These are phyloP conservation scores for Musa troglodytarum DNA, from an alignment of 176 grass and related monocot species.

Conservation along the genomic window DNA sequence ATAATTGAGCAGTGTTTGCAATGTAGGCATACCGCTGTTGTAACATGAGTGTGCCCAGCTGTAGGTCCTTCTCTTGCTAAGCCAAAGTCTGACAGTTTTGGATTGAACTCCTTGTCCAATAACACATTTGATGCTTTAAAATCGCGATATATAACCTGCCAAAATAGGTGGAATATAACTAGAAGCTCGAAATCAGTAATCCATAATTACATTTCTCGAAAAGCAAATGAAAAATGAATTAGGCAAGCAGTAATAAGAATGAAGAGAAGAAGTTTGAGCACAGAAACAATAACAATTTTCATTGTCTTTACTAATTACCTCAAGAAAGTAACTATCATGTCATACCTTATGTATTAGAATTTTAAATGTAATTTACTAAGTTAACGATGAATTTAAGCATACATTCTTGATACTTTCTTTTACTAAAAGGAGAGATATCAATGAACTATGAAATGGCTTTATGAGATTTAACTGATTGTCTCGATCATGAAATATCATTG, in stretches of 20 bases:
- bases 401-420: too few species aligned
- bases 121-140: slow-evolving; percentile 89
- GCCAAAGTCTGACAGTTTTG: slow-evolving; percentile 83
- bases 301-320: too few species aligned
- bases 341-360: too few species aligned
- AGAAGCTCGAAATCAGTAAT: neutral
- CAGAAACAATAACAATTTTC: too few species aligned
- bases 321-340: too few species aligned
- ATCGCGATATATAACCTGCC: slow-evolving; percentile 83
- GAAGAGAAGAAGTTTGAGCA: too few species aligned
- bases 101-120: slow-evolving; percentile 56
- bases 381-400: too few species aligned
- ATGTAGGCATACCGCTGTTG: slow-evolving; percentile 45
- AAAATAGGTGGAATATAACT: neutral
- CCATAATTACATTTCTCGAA: neutral
- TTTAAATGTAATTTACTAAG: too few species aligned
- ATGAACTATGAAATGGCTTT: too few species aligned
- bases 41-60: slow-evolving; percentile 61
- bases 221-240: neutral
- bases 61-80: slow-evolving; percentile 74
- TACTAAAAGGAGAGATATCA: too few species aligned
- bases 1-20: neutral
- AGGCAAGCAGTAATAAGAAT: slow-evolving; percentile 1
- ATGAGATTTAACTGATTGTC: too few species aligned
- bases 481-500: too few species aligned